Conservation (phyloP, 2,329 filamentous ascomycete species). For the Talaromyces piceae region DNA sequence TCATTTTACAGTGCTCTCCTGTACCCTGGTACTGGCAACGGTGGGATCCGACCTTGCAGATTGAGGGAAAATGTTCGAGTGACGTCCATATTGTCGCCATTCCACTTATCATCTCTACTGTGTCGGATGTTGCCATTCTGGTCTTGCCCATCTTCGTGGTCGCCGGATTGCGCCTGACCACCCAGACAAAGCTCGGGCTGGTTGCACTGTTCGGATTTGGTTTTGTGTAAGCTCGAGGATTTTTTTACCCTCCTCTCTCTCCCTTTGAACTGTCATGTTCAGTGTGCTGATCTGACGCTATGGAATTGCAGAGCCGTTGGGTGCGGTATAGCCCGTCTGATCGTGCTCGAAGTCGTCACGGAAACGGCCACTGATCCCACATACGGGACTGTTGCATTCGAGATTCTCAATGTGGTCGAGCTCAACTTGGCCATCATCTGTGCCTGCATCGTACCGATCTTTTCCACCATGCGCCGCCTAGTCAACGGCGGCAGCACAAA, state of each 20-base stretch:
- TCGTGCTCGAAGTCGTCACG: conserved; percentile 1
- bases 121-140: not conserved
- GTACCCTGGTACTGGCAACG: not conserved
- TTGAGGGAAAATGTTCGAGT: not conserved
- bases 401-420: conserved; percentile 1
- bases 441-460: not conserved
- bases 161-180: not conserved
- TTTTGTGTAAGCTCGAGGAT: not conserved
- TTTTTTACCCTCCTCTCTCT: not conserved
- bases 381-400: not conserved
- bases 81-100: not conserved
- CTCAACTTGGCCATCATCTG: conserved; percentile 1
- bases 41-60: not conserved
- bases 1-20: conserved; percentile 1
- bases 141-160: not conserved
- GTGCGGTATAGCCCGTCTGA: not conserved
- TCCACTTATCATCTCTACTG: not conserved
- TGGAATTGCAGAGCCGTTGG: not conserved
- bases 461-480: not conserved
- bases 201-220: not conserved
- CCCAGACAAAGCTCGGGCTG: not conserved
- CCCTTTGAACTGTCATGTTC: not conserved
- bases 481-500: not conserved
- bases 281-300: not conserved
- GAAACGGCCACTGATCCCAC: not conserved